Conservation (phyloP, 495 filamentous ascomycete genomes). For the Cenococcum geophilum region DNA sequence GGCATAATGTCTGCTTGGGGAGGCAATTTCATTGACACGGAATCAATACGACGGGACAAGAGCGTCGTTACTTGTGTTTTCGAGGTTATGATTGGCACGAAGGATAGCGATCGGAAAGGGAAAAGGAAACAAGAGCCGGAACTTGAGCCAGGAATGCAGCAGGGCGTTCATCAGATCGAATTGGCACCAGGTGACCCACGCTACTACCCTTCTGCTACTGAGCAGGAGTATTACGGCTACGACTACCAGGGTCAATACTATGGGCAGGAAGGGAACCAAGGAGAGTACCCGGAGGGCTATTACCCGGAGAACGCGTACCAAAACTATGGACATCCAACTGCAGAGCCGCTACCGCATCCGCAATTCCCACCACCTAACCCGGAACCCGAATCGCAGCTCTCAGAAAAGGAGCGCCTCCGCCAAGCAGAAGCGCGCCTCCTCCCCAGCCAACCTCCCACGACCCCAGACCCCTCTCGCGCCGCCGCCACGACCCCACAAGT, state of each 20-base stretch:
- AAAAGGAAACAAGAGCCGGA: constrained; percentile 36
- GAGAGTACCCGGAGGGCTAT: constrained; percentile 6
- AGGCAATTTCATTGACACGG: constrained; percentile 80
- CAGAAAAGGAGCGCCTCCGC: constrained; percentile 39
- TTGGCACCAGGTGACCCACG: constrained; percentile 13
- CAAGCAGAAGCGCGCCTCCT: constrained; percentile 38
- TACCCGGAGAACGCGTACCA: constrained; percentile 18
- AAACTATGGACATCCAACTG: constrained; percentile 1
- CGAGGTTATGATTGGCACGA: constrained; percentile 82
- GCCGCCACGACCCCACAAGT: constrained; percentile 12
- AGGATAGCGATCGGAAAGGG: constrained; percentile 61
- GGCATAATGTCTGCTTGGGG: constrained; percentile 53
- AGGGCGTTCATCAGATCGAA: constrained; percentile 31
- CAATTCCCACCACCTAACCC: constrained; percentile 1
- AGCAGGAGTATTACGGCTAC: constrained; percentile 38
- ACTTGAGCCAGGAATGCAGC: constrained; percentile 29
- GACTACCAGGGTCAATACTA: constrained; percentile 35
- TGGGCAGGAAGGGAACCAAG: constrained; percentile 20
- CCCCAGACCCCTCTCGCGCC: constrained; percentile 7
- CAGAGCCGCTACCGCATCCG: neutral
- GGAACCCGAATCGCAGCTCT: constrained; percentile 28
- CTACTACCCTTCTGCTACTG: constrained; percentile 4
- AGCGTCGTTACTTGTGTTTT: constrained; percentile 76
- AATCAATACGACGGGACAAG: constrained; percentile 77
- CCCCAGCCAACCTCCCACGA: constrained; percentile 37